Evolutionary conservation across 169 alveolate species (phyloP).

Genomic region (Eimeria praecox): DNA sequence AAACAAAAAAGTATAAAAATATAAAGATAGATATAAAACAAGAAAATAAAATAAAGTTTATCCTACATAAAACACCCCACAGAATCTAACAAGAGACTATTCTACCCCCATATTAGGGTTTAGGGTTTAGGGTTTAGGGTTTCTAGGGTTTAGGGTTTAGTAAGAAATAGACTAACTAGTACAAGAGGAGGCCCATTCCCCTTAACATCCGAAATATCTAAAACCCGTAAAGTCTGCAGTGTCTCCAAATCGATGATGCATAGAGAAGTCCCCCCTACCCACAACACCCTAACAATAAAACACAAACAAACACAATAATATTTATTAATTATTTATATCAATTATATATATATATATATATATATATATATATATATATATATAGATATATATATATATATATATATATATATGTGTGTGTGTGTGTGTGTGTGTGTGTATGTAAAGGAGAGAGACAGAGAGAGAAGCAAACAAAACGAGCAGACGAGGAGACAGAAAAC

Average conservation of each 20-base stretch:
- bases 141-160: too few species aligned
- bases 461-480: too few species aligned
- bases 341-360: background rate
- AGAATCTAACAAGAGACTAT: too few species aligned
- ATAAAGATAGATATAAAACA: too few species aligned
- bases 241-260: constrained; percentile 7
- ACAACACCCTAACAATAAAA: background rate
- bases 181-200: constrained; percentile 40
- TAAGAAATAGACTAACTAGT: background rate
- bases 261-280: constrained; percentile 31
- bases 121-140: constrained; percentile 4
- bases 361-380: background rate
- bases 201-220: constrained; percentile 22
- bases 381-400: too few species aligned
- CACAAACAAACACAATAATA: background rate
- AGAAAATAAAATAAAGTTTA: too few species aligned
- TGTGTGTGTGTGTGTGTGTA: too few species aligned
- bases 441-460: too few species aligned
- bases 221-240: background rate
- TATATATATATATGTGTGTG: background rate
- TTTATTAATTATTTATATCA: too few species aligned
- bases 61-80: too few species aligned
- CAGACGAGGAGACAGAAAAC: background rate
- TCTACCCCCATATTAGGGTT: too few species aligned
- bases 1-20: too few species aligned